phyloP scores from a whole-genome alignment of 441 rosid species.

The Jatropha podagrica region DNA sequence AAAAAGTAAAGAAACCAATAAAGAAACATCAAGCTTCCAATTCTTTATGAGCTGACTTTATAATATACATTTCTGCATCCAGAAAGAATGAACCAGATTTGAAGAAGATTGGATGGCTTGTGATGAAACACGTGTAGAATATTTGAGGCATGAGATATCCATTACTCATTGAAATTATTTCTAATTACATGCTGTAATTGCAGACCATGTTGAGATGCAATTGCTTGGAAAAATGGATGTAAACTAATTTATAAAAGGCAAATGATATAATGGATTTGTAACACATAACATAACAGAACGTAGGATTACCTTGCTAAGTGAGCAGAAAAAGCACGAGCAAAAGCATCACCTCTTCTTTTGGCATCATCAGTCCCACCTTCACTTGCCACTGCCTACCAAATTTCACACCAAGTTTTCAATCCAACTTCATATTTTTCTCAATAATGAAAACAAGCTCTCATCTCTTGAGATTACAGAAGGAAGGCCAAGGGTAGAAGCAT shows the following conservation, averaged over 20 bases:
- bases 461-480: neutral
- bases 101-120: neutral
- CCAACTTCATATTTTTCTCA: constrained; percentile 3
- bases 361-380: constrained; percentile 99
- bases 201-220: neutral
- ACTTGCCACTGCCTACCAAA: constrained; percentile 93
- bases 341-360: constrained; percentile 96
- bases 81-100: neutral
- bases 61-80: neutral
- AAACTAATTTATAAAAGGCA: neutral
- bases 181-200: constrained; percentile 6
- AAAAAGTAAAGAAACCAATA: constrained; percentile 4
- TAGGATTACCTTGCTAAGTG: constrained; percentile 81
- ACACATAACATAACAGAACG: neutral
- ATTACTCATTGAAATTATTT: neutral
- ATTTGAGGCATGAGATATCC: neutral
- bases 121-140: neutral
- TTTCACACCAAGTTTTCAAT: constrained; percentile 26
- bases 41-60: neutral
- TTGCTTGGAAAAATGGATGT: neutral
- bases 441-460: neutral
- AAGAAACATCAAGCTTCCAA: neutral
- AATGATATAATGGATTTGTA: neutral
- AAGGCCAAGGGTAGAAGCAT: neutral
- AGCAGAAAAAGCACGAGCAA: constrained; percentile 98